Evolutionary conservation across 2,329 filamentous ascomycete genomes (phyloP), one percentile per base, ranked within the genome.

Genomic region (Colletotrichum horii): DNA sequence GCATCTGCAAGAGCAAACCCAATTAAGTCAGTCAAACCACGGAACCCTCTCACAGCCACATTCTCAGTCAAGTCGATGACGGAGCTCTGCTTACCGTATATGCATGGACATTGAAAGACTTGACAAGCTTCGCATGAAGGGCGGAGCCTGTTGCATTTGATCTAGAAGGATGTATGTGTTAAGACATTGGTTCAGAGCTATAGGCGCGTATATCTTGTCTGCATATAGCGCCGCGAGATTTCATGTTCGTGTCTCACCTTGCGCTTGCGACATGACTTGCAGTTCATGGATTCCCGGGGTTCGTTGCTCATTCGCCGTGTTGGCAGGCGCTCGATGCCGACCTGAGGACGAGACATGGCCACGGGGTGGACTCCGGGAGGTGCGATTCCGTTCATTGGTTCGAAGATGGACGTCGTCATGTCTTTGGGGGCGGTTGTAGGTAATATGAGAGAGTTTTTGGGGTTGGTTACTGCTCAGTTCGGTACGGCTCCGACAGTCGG

Each of bases 211-310:
- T 12, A 3, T 19, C 14, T 60, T 4, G 14, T 11, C 28, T 38
- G 19, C 24, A 8, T 22, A 26, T 7, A 16, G 61, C 61, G 52
- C 52, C 28, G 24, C 34, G 66, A 64, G 36, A 34, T 28, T 19
- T 32, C 62, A 56, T 26, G 62, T 22, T 62, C 14, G n/a, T 58
- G 64, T 76, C 87, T 64, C 85, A 96, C 95, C 93, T 98, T 98
- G 87, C 95, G 91, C 86, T 97, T 97, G 79, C 95, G 92, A 88
- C 95, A 98, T 72, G 95, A 97, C 85, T 98, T 97, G 91, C 95
- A 98, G 84, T 98, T 98, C 95, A 98, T 98, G 38, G 94, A 94
- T 88, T 97, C 95, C 80, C 94, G 92, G 55, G 94, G 94, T 83
- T 97, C 94, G 80, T 91, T 93, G 84, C 90, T 92, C 84, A 92